A percentile compares a stretch with the other conserved stretches of the same genome.
These are phyloP conservation scores for Phialophora verrucosa DNA, from an alignment of 2,329 filamentous ascomycete genomes.

Conservation along the genomic window DNA sequence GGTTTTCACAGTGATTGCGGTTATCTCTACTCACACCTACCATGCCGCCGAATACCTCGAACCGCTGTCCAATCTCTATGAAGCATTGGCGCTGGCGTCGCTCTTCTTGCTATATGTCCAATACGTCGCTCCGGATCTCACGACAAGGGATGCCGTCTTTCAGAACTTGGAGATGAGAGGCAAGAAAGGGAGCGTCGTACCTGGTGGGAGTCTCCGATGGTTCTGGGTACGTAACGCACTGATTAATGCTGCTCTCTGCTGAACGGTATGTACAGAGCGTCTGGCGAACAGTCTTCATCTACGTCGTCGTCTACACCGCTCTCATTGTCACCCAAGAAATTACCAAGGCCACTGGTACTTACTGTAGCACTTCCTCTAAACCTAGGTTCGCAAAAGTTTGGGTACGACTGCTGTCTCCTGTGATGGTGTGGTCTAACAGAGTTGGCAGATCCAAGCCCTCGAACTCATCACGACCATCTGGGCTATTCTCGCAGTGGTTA, in stretches of 20 bases:
- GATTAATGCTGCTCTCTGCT: background rate
- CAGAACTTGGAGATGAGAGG: conserved; percentile 17
- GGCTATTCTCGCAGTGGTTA: conserved; percentile 72
- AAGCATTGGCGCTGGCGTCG: conserved; percentile 27
- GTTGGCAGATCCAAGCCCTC: conserved; percentile 49
- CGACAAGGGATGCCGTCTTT: conserved; percentile 26
- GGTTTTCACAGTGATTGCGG: conserved; percentile 24
- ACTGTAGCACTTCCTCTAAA: conserved; percentile 77
- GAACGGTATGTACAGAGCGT: background rate
- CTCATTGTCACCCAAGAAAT: conserved; percentile 79
- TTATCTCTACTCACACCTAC: conserved; percentile 27
- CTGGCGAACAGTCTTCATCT: conserved; percentile 82
- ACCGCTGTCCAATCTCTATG: conserved; percentile 29
- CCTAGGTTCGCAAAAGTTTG: conserved; percentile 81
- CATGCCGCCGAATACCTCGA: conserved; percentile 23
- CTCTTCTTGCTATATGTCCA: conserved; percentile 34
- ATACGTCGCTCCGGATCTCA: conserved; percentile 27
- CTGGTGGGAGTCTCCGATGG: conserved; percentile 23
- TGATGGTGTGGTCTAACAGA: background rate
- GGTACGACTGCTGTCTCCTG: conserved; percentile 47
- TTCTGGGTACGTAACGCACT: conserved; percentile 58
- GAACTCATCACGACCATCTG: conserved; percentile 24
- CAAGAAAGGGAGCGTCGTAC: conserved; percentile 14
- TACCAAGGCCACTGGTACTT: conserved; percentile 69
- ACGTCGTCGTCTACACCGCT: conserved; percentile 77